Evolutionary conservation across 192 early-diverging fungal species (phyloP).

Genomic region (Bifiguratus adelaidae): DNA sequence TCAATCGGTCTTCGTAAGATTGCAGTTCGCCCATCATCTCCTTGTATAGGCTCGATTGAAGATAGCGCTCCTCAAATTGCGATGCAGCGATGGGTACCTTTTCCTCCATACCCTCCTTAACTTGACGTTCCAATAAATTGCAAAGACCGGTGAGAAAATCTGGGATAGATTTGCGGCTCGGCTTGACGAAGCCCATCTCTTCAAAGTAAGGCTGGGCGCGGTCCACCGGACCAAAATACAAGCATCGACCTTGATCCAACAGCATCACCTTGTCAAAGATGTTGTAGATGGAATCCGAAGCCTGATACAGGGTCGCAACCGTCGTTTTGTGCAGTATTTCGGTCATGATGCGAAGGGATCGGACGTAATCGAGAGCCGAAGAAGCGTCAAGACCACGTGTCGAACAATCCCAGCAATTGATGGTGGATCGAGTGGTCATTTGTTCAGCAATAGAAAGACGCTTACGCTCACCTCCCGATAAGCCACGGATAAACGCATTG

Average conservation of each 20-base stretch:
- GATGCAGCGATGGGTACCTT: constrained; percentile 42
- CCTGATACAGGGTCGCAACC: constrained; percentile 50
- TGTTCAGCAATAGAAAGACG: constrained; percentile 72
- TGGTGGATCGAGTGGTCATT: constrained; percentile 46
- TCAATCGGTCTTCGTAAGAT: constrained; percentile 25
- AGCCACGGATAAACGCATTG: constrained; percentile 63
- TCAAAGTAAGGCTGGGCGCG: constrained; percentile 52
- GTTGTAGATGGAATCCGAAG: constrained; percentile 67
- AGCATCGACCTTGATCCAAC: constrained; percentile 51
- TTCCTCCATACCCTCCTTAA: constrained; percentile 33
- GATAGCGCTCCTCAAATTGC: constrained; percentile 48
- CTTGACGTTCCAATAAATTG: constrained; percentile 36
- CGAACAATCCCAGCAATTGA: constrained; percentile 49
- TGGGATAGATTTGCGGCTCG: constrained; percentile 52
- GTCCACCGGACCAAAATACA: constrained; percentile 56
- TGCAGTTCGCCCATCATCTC: constrained; percentile 21
- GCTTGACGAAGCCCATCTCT: constrained; percentile 47
- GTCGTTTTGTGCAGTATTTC: constrained; percentile 57
- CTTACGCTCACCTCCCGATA: constrained; percentile 75
- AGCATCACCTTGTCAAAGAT: constrained; percentile 63
- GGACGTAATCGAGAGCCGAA: constrained; percentile 70
- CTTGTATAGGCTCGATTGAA: constrained; percentile 23
- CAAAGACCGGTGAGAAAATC: constrained; percentile 69
- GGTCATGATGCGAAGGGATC: constrained; percentile 60
- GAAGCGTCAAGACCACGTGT: constrained; percentile 73